Base-by-base conservation (phyloP, 176 grass and related monocot species). In the Aegilops speltoides region DNA sequence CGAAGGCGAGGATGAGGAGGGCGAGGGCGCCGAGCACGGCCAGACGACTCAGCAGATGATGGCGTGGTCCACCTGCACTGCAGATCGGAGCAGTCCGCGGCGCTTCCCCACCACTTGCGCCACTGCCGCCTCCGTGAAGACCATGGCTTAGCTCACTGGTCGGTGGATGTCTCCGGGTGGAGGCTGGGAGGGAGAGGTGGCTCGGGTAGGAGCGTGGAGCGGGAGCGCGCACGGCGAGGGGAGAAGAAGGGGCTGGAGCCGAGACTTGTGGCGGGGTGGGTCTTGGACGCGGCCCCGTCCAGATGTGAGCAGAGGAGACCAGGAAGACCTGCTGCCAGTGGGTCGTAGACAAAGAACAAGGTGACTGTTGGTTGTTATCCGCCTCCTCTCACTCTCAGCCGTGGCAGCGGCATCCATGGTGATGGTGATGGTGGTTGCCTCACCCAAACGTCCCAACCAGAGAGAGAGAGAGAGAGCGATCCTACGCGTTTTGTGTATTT, bases 1-100 rank as follows among this genome's bases (percentile, higher is more conserved):
- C 89, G 72, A 92, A 94, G 85, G 87, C 90, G 38, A 86, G 2
- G 8, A 91, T 62, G 33, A 91, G 88, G 23, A 87, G 38, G 78
- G 36, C 10, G 45, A 91, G 57, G 48, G 82, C 28, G 14, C 16
- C 78, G 2, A 19, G 7, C 11, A 25, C 87, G 46, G 17, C 57
- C 48, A 89, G 67, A 40, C 16, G 3, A 9, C 11, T 2, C 59
- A 1, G 77, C 81, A 87, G 89, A 91, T 70, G 70, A 22, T 4
- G 48, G 37, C 32, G 3, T 28, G 34, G 36, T 87, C 31, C 84
- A 83, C 72, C 9, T 10, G 65, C 34, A 79, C 62, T 64, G 41
- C 24, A n/a, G 34, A n/a, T 60, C 16, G 61, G 10, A 3, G 13
- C 1, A 1, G 33, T 82, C 75, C 22, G 7, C 3, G 19, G 54